A percentile compares a stretch with the other conserved stretches of the same genome.
These are phyloP conservation scores for Aureoboletus auriporus DNA, from an alignment of 768 basidiomycete genomes.

Conservation along the genomic window DNA sequence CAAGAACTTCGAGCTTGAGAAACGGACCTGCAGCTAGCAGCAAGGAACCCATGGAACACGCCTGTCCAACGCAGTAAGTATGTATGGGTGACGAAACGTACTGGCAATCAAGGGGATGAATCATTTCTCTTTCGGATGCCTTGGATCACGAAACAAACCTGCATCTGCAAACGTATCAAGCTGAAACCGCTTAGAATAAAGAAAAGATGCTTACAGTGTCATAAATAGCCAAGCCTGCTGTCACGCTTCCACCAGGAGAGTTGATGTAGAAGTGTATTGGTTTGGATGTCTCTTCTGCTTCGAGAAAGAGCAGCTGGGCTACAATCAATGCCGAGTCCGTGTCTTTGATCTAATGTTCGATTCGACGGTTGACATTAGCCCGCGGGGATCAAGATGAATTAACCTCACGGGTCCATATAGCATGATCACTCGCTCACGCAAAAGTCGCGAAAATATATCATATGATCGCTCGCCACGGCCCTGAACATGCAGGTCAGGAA, in stretches of 20 bases:
- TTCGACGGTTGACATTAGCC: conserved; percentile 10
- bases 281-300: conserved; percentile 91
- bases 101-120: conserved; percentile 37
- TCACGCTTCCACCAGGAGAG: conserved; percentile 94
- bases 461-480: conserved; percentile 87
- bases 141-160: conserved; percentile 41
- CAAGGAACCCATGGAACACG: conserved; percentile 94
- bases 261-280: conserved; percentile 98
- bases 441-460: conserved; percentile 92
- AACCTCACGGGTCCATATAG: conserved; percentile 80
- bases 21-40: conserved; percentile 74
- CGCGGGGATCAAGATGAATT: conserved; percentile 6
- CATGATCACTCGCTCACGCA: conserved; percentile 94
- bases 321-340: conserved; percentile 85
- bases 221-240: conserved; percentile 94
- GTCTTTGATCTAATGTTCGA: conserved; percentile 69
- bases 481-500: conserved; percentile 32
- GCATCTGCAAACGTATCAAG: conserved; percentile 50
- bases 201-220: conserved; percentile 68
- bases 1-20: conserved; percentile 3
- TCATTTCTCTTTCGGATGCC: conserved; percentile 11
- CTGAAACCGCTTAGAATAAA: conserved; percentile 5
- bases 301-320: conserved; percentile 90
- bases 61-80: conserved; percentile 94
- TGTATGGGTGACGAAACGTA: conserved; percentile 95